Percentiles rank a stretch among this genome's conserved stretches.
Evolutionary conservation across 352 stramenopile genomes (phyloP).

Genomic region (Globisporangium emineosum): DNA sequence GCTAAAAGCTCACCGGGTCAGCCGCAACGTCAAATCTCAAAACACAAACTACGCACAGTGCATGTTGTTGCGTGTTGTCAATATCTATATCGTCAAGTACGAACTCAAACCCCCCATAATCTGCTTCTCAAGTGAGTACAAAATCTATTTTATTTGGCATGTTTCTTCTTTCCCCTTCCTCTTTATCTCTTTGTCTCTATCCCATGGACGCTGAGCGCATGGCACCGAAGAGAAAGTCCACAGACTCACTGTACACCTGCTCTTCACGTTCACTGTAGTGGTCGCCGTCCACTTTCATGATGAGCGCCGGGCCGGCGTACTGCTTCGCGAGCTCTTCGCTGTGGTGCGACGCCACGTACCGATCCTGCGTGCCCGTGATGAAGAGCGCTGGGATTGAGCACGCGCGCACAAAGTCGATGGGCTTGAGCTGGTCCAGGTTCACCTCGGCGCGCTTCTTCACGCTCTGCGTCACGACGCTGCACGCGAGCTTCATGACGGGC

Average conservation of each 20-base stretch:
- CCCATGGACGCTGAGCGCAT: constrained; percentile 33
- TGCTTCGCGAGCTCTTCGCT: constrained; percentile 56
- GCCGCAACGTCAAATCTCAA: neutral
- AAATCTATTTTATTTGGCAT: constrained; percentile 10
- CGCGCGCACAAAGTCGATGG: constrained; percentile 65
- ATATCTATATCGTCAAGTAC: constrained; percentile 9
- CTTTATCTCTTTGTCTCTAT: constrained; percentile 17
- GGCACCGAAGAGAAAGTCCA: constrained; percentile 61
- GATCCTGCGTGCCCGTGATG: constrained; percentile 56
- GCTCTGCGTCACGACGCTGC: constrained; percentile 66
- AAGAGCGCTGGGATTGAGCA: constrained; percentile 76
- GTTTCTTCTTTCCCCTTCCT: neutral
- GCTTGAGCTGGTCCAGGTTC: constrained; percentile 59
- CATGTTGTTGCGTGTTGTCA: neutral
- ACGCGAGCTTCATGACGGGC: constrained; percentile 63
- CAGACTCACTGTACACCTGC: constrained; percentile 43
- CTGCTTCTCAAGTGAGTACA: neutral
- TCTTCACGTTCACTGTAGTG: constrained; percentile 55
- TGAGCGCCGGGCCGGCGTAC: constrained; percentile 56
- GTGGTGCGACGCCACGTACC: constrained; percentile 64
- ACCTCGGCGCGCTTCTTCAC: constrained; percentile 77
- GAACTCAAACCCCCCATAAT: neutral
- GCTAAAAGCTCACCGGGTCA: neutral
- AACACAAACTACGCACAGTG: neutral
- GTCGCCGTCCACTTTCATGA: constrained; percentile 54